Conservation (phyloP, 2,329 filamentous ascomycete species). For the Arthroderma sp. region DNA sequence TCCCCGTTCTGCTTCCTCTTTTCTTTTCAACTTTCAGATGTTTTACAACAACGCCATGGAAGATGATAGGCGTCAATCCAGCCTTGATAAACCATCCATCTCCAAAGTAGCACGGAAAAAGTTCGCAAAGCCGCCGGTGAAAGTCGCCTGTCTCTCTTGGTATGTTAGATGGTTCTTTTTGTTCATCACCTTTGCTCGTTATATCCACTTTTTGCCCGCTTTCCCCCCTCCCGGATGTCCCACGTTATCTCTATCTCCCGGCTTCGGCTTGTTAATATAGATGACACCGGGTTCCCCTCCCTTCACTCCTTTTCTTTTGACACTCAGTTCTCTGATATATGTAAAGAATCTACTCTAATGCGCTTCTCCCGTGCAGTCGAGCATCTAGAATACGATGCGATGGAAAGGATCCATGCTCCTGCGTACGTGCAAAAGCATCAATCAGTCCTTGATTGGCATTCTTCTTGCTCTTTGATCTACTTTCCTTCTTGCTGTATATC, state of each 20-base stretch:
- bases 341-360: constrained; percentile 6
- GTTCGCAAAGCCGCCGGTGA: constrained; percentile 35
- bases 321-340: no score
- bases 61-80: not conserved
- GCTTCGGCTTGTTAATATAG: not conserved
- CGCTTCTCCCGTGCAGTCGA: constrained; percentile 22
- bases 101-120: constrained; percentile 22
- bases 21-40: not conserved
- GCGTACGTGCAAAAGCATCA: constrained; percentile 24
- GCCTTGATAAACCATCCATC: constrained; percentile 2
- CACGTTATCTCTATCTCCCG: constrained; percentile 8
- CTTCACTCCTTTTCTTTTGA: not conserved
- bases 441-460: not conserved
- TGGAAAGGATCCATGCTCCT: constrained; percentile 34
- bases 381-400: constrained; percentile 35
- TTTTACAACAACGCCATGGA: not conserved
- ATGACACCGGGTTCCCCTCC: not conserved
- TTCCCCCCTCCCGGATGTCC: constrained; percentile 8
- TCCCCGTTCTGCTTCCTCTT: not conserved
- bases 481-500: constrained; percentile 8
- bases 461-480: not conserved
- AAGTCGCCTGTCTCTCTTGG: constrained; percentile 35
- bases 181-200: no score
- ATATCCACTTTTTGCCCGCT: constrained; percentile 2
- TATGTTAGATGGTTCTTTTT: constrained; percentile 20